Conservation (phyloP, 805 yeast species). For the Metschnikowia continentalis region DNA sequence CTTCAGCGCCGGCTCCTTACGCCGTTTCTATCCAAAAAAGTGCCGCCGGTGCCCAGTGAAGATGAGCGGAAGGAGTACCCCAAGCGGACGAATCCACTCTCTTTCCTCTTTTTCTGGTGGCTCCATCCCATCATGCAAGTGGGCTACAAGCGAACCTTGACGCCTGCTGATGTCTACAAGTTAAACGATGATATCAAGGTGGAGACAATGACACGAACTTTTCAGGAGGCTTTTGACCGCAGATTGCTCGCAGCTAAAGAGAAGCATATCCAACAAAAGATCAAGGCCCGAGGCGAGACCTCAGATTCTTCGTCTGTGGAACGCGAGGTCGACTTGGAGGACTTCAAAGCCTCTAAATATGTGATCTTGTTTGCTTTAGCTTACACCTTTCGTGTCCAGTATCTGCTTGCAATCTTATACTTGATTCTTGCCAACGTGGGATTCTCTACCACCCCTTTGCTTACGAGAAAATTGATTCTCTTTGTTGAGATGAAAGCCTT, state of each 20-base stretch:
- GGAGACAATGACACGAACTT: conserved; percentile 26
- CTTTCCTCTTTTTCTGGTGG: conserved; percentile 61
- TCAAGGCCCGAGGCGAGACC: conserved; percentile 24
- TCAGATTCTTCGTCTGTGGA: conserved; percentile 16
- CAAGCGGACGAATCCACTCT: conserved; percentile 34
- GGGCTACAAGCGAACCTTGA: conserved; percentile 71
- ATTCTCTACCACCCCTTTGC: conserved; percentile 30
- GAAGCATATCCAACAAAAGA: conserved; percentile 22
- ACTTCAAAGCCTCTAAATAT: conserved; percentile 26
- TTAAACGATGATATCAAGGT: conserved; percentile 34
- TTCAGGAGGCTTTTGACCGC: conserved; percentile 11
- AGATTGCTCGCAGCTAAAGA: conserved; percentile 12
- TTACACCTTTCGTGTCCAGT: conserved; percentile 29
- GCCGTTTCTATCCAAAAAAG: conserved; percentile 31
- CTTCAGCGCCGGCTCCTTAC: conserved; percentile 34
- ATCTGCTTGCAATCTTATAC: conserved; percentile 19
- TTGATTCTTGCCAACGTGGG: conserved; percentile 25
- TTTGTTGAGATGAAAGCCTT: conserved; percentile 29
- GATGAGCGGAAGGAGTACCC: conserved; percentile 50
- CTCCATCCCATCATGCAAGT: conserved; percentile 54
- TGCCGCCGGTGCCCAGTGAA: conserved; percentile 49
- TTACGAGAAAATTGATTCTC: conserved; percentile 33
- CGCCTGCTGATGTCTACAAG: conserved; percentile 54
- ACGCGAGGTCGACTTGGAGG: conserved; percentile 26
- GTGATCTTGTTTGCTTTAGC: conserved; percentile 23